Evolutionary conservation across 176 grass and related monocot species (phyloP), one percentile per base, ranked within the genome.

Genomic region (Hordeum vulgare): DNA sequence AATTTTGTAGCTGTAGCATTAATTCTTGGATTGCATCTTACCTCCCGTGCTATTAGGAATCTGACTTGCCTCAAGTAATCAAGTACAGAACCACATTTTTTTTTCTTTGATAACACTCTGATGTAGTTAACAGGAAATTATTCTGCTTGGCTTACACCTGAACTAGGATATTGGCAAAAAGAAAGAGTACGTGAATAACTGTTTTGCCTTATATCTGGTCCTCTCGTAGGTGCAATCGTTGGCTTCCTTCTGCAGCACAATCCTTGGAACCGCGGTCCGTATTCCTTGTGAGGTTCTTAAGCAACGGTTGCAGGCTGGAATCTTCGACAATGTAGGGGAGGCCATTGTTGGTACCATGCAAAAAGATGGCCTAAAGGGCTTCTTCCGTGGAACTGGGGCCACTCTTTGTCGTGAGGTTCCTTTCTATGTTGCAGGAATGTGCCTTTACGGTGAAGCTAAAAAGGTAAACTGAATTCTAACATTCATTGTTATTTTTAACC

Each of bases 321-420:
- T 98, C 31, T 98, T 91, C 41, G 79, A 98, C 80, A 98, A 98
- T 80, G 92, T 95, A 73, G 96, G 96, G 80, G 91, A 98, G 74
- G 96, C 96, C 42, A 95, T 98, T 88, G 85, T 98, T 66, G 96
- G 96, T 72, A 98, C 96, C 67, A 41, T 93, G 83, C 71, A 61
- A 73, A 88, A 87, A 76, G 96, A 95, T 83, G 96, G 96, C 7
- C 75, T 78, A 41, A 93, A 68, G 85, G 93, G 93, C 25, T 98
- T 98, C 88, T 98, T 98, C 69, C 93, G 96, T 63, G 96, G 96
- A 8, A 98, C 96, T 21, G 96, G 93, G 42, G 96, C 96, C 53
- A 98, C 96, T 40, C 96, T 95, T 69, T 98, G 93, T 57, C 93
- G 93, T 26, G 96, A 98, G 87, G 96, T 98, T 72, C 96, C 96